Conservation (phyloP, 2,329 filamentous ascomycete genomes). For the Phialophora chinensis region DNA sequence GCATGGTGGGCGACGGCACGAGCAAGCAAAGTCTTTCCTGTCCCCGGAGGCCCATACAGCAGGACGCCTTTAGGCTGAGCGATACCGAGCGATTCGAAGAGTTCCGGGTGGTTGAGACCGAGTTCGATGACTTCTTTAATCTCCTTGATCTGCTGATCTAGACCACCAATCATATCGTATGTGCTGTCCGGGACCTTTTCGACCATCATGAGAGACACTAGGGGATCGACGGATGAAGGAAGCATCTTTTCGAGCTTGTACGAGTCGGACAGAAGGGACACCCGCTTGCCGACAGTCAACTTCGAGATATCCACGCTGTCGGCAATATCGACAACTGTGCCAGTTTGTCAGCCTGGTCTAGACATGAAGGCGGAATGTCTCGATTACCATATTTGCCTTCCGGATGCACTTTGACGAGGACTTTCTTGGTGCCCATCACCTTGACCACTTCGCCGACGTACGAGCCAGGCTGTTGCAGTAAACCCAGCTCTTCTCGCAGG, state of each 20-base stretch:
- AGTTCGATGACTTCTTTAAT: conserved; percentile 99
- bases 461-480: conserved; percentile 95
- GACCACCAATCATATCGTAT: conserved; percentile 99
- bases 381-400: conserved; percentile 96
- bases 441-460: conserved; percentile 99
- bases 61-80: conserved; percentile 97
- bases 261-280: conserved; percentile 92
- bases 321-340: conserved; percentile 87
- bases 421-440: conserved; percentile 99
- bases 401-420: conserved; percentile 97
- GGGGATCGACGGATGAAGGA: conserved; percentile 94
- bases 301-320: conserved; percentile 94
- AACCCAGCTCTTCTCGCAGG: conserved; percentile 89
- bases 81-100: conserved; percentile 98
- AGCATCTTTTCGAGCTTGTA: conserved; percentile 99
- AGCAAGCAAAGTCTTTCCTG: conserved; percentile 93
- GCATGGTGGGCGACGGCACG: conserved; percentile 97
- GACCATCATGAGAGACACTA: conserved; percentile 99
- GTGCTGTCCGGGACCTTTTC: conserved; percentile 99
- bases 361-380: conserved; percentile 23
- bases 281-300: conserved; percentile 95
- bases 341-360: conserved; percentile 36
- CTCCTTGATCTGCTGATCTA: conserved; percentile 99
- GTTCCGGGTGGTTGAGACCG: conserved; percentile 94
- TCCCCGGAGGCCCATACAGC: conserved; percentile 94